Base-by-base conservation (phyloP, 2,329 filamentous ascomycete genomes). In the Sporothrix variecibatus region DNA sequence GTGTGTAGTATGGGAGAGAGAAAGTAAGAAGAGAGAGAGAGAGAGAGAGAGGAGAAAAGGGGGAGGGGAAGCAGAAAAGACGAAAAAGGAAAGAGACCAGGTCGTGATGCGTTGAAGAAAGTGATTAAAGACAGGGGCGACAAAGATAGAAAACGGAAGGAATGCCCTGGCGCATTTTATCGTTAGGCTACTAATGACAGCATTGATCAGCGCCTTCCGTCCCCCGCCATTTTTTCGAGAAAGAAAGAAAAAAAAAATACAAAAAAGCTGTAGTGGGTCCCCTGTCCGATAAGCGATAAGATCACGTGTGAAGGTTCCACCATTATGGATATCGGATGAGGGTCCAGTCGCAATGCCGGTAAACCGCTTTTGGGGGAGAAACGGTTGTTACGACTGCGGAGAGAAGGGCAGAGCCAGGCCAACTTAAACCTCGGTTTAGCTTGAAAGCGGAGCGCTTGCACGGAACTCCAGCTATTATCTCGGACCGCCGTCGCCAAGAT, bases 401-500 rank as follows among this genome's bases (percentile, higher is more conserved):
- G 17, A 28, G 15, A 28, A 28, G 15, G 11, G n/a, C 60, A n/a
- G 28, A 20, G n/a, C 20, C 31, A 40, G 43, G 31, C 17, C 68
- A 49, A 15, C 15, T 40, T 71, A 43, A 62, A 71, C 53, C 69
- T 71, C 69, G 51, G 68, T 71, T 60, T 58, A 60, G 8, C 5
- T 17, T 2, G 65, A 34, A 38, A 60, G 23, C 4, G 51, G 20
- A 28, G 31, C 17, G n/a, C 34, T 60, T 60, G 28, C 20, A 9
- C 31, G 65, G 38, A 67, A 28, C 38, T 23, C n/a, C 38, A 67
- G 38, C 62, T 28, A 28, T 38, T 12, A 28, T 65, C 34, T 64
- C 60, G 34, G 60, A 23, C 34, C 23, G 26, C 56, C 60, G 60
- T 38, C 9, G 60, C 60, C 60, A 65, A 65, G 60, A 34, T 12